Evolutionary conservation across 306 rosid species (phyloP).

Genomic region (Begonia loranthoides): DNA sequence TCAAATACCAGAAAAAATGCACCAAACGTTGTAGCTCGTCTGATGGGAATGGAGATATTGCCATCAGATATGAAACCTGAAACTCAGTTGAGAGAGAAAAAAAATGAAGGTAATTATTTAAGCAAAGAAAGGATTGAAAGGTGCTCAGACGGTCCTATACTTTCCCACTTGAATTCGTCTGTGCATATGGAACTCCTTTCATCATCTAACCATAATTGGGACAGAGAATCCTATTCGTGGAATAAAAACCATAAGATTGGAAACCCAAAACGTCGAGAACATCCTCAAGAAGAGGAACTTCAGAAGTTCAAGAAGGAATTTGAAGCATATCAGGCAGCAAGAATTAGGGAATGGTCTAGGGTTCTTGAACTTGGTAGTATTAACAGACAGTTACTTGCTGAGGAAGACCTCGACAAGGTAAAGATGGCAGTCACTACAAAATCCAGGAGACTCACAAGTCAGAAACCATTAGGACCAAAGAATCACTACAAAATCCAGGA

Average conservation of each 20-base stretch:
- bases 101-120: slow-evolving; percentile 23
- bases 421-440: slow-evolving; percentile 23
- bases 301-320: slow-evolving; percentile 89
- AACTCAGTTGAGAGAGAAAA: slow-evolving; percentile 36
- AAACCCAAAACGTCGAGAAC: slow-evolving; percentile 54
- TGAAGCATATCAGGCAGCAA: slow-evolving; percentile 82
- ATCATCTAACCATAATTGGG: slow-evolving; percentile 22
- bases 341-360: slow-evolving; percentile 69
- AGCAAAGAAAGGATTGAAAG: slow-evolving; percentile 40
- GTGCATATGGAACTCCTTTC: slow-evolving; percentile 1
- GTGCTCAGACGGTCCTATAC: slow-evolving; percentile 29
- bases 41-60: slow-evolving; percentile 83
- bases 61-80: slow-evolving; percentile 33
- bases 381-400: slow-evolving; percentile 26
- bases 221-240: slow-evolving; percentile 40
- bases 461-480: slow-evolving; percentile 26
- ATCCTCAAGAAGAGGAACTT: slow-evolving; percentile 95
- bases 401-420: slow-evolving; percentile 39
- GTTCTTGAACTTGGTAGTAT: slow-evolving; percentile 29
- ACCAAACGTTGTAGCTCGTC: slow-evolving; percentile 90
- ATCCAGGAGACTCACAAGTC: slow-evolving; percentile 18
- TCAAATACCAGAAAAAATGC: slow-evolving; percentile 45
- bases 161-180: slow-evolving; percentile 40
- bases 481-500: slow-evolving; percentile 21
- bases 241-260: slow-evolving; percentile 24